Percentiles rank a stretch among this genome's conserved stretches.
Evolutionary conservation across 106 monocot species (phyloP).

Genomic region (Phalaenopsis aphrodite): DNA sequence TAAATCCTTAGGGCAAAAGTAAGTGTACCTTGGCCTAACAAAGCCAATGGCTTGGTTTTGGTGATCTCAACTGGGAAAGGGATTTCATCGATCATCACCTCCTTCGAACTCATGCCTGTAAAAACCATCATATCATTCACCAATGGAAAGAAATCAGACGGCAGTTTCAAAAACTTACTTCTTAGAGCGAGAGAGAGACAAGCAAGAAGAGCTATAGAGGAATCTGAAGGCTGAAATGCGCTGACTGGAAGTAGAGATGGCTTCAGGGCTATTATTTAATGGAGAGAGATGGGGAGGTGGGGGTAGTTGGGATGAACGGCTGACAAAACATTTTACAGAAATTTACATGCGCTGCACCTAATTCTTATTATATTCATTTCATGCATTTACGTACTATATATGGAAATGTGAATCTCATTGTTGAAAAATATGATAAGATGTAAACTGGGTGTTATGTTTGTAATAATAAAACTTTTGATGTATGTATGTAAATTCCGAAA

Average conservation of each 20-base stretch:
- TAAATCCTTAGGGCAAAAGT: not conserved
- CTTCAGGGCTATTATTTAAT: not conserved
- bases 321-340: not conserved
- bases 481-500: too few relatives aligned
- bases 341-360: too few relatives aligned
- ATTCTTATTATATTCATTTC: too few relatives aligned
- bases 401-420: too few relatives aligned
- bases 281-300: not conserved
- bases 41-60: conserved; percentile 30
- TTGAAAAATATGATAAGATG: too few relatives aligned
- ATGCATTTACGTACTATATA: too few relatives aligned
- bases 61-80: conserved; percentile 46
- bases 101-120: conserved; percentile 64
- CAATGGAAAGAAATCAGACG: not conserved
- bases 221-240: not conserved
- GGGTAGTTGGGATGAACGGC: not conserved
- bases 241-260: not conserved
- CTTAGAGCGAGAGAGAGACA: too few relatives aligned
- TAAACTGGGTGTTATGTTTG: too few relatives aligned
- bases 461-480: too few relatives aligned
- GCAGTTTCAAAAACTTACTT: not conserved
- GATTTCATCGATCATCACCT: conserved; percentile 60
- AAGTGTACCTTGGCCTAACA: conserved; percentile 51
- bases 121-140: not conserved
- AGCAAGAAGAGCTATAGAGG: not conserved